Evolutionary conservation across 2,329 filamentous ascomycete genomes (phyloP).

Genomic region (Blumeriella jaapii): DNA sequence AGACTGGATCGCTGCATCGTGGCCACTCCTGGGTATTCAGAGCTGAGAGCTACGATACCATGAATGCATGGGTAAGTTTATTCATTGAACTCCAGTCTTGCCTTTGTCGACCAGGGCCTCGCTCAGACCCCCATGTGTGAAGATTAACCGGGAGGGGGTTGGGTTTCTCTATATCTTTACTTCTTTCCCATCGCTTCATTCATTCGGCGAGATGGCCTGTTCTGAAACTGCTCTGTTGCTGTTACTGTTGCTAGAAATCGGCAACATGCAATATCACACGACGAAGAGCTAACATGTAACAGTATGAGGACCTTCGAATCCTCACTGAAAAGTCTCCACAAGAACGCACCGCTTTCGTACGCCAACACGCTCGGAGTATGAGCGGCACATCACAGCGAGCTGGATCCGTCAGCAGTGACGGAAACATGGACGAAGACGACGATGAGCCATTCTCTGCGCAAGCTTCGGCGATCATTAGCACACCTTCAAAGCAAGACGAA

Average conservation of each 20-base stretch:
- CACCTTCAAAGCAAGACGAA: conserved; percentile 38
- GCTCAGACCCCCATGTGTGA: not conserved
- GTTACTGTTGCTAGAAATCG: not conserved
- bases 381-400: conserved; percentile 53
- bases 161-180: too few relatives aligned
- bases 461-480: conserved; percentile 41
- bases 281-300: conserved; percentile 5
- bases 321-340: conserved; percentile 82
- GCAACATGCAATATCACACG: not conserved
- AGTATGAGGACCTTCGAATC: conserved; percentile 80
- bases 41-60: conserved; percentile 72
- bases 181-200: too few relatives aligned
- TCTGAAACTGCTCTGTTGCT: not conserved
- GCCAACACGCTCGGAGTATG: conserved; percentile 65
- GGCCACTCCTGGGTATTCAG: conserved; percentile 64
- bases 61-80: conserved; percentile 64
- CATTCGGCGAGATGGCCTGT: too few relatives aligned
- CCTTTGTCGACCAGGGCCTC: not conserved
- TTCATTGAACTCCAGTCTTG: not conserved
- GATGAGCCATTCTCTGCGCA: conserved; percentile 49
- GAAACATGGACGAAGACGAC: conserved; percentile 63
- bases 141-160: too few relatives aligned
- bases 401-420: conserved; percentile 60
- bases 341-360: conserved; percentile 78
- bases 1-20: conserved; percentile 86